Percentiles rank a stretch among this genome's conserved stretches.
phyloP scores from a whole-genome alignment of 192 early-diverging fungal genomes.

The Lunasporangiospora selenospora region DNA sequence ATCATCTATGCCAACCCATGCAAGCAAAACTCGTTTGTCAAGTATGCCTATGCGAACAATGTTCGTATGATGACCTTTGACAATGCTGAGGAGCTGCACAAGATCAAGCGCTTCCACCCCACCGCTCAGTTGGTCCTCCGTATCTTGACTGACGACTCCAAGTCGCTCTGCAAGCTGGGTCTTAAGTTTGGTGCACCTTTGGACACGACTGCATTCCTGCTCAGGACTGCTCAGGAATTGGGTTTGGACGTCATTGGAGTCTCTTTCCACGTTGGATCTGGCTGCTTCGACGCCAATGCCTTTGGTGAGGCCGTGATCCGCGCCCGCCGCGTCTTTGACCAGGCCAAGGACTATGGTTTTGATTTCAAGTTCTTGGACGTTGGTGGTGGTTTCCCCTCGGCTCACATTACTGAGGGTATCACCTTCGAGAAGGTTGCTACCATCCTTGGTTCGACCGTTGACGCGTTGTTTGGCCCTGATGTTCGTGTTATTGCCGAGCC shows the following conservation, averaged over 20 bases:
- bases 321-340: slow-evolving; percentile 87
- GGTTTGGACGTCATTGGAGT: slow-evolving; percentile 89
- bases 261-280: slow-evolving; percentile 95
- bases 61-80: slow-evolving; percentile 98
- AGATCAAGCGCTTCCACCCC: slow-evolving; percentile 83
- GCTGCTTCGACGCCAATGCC: slow-evolving; percentile 85
- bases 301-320: slow-evolving; percentile 88
- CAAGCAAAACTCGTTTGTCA: slow-evolving; percentile 94
- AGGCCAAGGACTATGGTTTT: slow-evolving; percentile 77
- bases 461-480: slow-evolving; percentile 74
- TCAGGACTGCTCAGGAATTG: slow-evolving; percentile 77
- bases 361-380: slow-evolving; percentile 78
- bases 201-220: slow-evolving; percentile 66
- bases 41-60: slow-evolving; percentile 77
- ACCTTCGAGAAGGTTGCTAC: slow-evolving; percentile 84
- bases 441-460: slow-evolving; percentile 80
- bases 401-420: slow-evolving; percentile 70
- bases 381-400: slow-evolving; percentile 95
- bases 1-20: slow-evolving; percentile 99
- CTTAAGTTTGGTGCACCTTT: slow-evolving; percentile 95
- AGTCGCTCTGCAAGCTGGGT: slow-evolving; percentile 87
- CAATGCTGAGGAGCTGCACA: slow-evolving; percentile 96
- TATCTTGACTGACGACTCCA: slow-evolving; percentile 93
- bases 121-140: slow-evolving; percentile 87
- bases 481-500: slow-evolving; percentile 97